Percentiles rank a stretch among this genome's conserved stretches.
Conservation (phyloP, 2,329 filamentous ascomycete genomes). For the Calonectria crousiana region DNA sequence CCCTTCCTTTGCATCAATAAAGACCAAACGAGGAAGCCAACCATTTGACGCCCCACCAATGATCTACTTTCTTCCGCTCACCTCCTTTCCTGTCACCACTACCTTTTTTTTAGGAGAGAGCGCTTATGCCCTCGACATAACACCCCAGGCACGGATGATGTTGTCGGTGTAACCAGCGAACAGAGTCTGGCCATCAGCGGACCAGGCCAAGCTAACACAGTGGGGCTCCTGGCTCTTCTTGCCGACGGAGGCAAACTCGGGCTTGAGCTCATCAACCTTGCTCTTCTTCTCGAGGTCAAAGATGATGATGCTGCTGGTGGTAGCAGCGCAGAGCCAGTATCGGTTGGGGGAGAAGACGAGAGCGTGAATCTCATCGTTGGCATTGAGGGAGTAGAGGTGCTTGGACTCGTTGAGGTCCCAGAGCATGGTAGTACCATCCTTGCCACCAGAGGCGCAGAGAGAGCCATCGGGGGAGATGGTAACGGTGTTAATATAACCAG, state of each 20-base stretch:
- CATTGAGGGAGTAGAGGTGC: constrained; percentile 99
- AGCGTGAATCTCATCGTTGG: constrained; percentile 99
- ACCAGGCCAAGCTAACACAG: constrained; percentile 98
- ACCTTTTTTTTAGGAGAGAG: constrained; percentile 43
- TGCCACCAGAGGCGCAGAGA: constrained; percentile 98
- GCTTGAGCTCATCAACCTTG: constrained; percentile 99
- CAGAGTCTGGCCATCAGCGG: constrained; percentile 97
- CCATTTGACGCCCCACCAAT: constrained; percentile 60
- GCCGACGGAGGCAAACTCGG: constrained; percentile 95
- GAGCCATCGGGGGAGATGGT: constrained; percentile 99
- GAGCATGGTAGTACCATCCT: constrained; percentile 99
- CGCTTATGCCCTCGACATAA: constrained; percentile 90
- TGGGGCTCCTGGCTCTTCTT: constrained; percentile 99
- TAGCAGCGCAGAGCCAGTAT: constrained; percentile 99
- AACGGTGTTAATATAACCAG: constrained; percentile 99
- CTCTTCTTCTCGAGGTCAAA: constrained; percentile 99
- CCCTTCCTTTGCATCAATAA: constrained; percentile 55
- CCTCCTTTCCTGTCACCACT: constrained; percentile 40
- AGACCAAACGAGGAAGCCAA: constrained; percentile 61
- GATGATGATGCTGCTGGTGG: constrained; percentile 98
- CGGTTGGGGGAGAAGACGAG: constrained; percentile 99
- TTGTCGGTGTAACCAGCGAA: constrained; percentile 99
- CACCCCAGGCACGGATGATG: constrained; percentile 97
- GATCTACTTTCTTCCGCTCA: constrained; percentile 55
- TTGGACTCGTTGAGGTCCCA: constrained; percentile 99